These are phyloP conservation scores for Paraconiothyrium brasiliense DNA, from an alignment of 2,329 filamentous ascomycete species.

Conservation along the genomic window DNA sequence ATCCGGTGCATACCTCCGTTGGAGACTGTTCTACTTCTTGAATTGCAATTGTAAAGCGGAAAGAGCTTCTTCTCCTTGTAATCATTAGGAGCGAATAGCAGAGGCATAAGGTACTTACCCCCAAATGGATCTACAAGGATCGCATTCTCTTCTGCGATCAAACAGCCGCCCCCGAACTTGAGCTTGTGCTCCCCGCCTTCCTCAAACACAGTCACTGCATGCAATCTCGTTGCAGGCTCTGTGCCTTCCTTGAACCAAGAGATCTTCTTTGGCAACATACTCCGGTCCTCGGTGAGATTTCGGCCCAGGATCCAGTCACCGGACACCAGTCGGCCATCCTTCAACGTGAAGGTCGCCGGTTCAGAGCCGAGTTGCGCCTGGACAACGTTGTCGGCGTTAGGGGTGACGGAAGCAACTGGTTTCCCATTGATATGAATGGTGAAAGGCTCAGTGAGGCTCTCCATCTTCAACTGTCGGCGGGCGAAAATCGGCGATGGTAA, in stretches of 20 bases:
- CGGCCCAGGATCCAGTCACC: slow-evolving; percentile 35
- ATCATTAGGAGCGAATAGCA: neutral
- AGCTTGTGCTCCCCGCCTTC: slow-evolving; percentile 29
- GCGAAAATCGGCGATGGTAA: slow-evolving; percentile 1
- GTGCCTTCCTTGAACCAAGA: slow-evolving; percentile 33
- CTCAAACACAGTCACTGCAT: slow-evolving; percentile 29
- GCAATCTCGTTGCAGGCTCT: slow-evolving; percentile 19
- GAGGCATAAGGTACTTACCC: slow-evolving; percentile 18
- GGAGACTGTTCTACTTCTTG: neutral
- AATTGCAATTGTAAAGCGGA: neutral
- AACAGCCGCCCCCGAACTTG: slow-evolving; percentile 25
- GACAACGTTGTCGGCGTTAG: slow-evolving; percentile 19
- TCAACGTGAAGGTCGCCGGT: slow-evolving; percentile 35
- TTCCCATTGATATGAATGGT: slow-evolving; percentile 37
- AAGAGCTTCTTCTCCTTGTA: neutral
- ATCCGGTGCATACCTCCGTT: neutral
- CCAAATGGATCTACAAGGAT: slow-evolving; percentile 30
- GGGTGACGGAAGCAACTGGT: slow-evolving; percentile 25
- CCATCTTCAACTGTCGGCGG: slow-evolving; percentile 25
- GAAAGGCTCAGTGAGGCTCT: slow-evolving; percentile 33
- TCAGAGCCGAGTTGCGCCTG: slow-evolving; percentile 32
- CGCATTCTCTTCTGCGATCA: slow-evolving; percentile 28
- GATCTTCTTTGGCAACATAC: slow-evolving; percentile 35
- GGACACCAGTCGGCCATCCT: slow-evolving; percentile 29
- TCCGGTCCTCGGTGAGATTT: slow-evolving; percentile 31